phyloP scores from a whole-genome alignment of 2,329 filamentous ascomycete species.

The Graphiopsis chlorocephala region DNA sequence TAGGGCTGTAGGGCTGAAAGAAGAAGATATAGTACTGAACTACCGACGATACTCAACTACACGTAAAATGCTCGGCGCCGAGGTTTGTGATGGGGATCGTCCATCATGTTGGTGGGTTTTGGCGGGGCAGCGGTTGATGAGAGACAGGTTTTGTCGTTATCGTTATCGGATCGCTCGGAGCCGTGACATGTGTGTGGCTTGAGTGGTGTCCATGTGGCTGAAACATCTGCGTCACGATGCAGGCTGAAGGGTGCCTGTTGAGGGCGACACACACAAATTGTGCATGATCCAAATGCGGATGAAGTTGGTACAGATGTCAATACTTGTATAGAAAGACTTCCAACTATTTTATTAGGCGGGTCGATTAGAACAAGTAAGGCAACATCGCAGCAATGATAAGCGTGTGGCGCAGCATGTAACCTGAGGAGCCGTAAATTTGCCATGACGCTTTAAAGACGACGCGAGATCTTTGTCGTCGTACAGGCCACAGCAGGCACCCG shows the following conservation, averaged over 20 bases:
- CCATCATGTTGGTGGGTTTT: not conserved
- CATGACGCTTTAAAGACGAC: not conserved
- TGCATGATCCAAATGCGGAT: too few species aligned
- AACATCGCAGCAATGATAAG: not conserved
- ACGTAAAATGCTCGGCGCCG: slow-evolving; percentile 8
- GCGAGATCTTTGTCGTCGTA: not conserved
- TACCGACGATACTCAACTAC: not conserved
- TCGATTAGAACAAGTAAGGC: too few species aligned
- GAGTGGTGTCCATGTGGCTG: not conserved
- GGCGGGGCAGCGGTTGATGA: not conserved
- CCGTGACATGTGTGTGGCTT: not conserved
- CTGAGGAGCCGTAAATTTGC: not conserved
- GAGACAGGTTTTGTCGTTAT: not conserved
- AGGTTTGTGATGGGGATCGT: slow-evolving; percentile 9
- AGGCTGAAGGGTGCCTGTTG: not conserved
- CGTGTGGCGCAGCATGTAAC: not conserved
- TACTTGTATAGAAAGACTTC: too few species aligned
- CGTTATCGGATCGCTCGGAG: not conserved
- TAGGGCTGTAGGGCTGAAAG: not conserved
- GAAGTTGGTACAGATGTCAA: too few species aligned
- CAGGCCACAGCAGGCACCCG: not conserved
- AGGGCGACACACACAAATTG: not conserved
- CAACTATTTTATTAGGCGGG: too few species aligned
- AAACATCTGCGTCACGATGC: not conserved
- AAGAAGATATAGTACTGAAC: not conserved